Base-by-base conservation (phyloP, 2,329 filamentous ascomycete genomes). In the Pseudocercospora cruenta region DNA sequence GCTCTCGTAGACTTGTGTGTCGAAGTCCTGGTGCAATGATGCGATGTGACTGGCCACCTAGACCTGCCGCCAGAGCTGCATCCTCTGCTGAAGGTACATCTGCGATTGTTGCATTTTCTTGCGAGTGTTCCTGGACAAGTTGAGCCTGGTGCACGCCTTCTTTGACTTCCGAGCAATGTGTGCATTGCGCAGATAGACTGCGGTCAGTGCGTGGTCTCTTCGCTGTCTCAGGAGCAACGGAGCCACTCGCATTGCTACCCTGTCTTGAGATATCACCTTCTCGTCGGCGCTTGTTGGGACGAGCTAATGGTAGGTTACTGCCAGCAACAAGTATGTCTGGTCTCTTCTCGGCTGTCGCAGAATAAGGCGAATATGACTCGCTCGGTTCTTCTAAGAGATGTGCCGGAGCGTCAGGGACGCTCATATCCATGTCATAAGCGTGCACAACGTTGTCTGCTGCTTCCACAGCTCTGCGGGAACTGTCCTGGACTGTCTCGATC, bases 371-470 rank as follows among this genome's bases (percentile, higher is more conserved):
- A 14, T 47, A 57, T n/a, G 71, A 57, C n/a, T 76, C 75, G 36
- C 54, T 61, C 14, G 72, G 57, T 19, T 76, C 73, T 5, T 74
- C 74, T 1, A 70, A 58, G 4, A 74, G 64, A 21, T 78, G 76
- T 39, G 80, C 77, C n/a, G 78, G 81, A 39, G 85, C 87, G 68
- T 90, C 87, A n/a, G 90, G 89, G 49, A 92, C 84, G 71, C 90
- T 87, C 88, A 91, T 90, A 73, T 91, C 89, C 78, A 91, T 86
- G 73, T 91, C 90, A 71, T 91, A 91, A 12, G 90, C 90, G 77
- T 91, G 88, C 9, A 92, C 89, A 19, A 92, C 89, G 71, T 92
- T 92, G 75, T 92, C 90, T 7, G 90, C 90, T 21, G 90, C 90
- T 77, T 91, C 90, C 3, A 92, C 88, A 1, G 90, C 90, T 66